phyloP scores from a whole-genome alignment of 23 red algal genomes.

The Gracilariopsis chorda region DNA sequence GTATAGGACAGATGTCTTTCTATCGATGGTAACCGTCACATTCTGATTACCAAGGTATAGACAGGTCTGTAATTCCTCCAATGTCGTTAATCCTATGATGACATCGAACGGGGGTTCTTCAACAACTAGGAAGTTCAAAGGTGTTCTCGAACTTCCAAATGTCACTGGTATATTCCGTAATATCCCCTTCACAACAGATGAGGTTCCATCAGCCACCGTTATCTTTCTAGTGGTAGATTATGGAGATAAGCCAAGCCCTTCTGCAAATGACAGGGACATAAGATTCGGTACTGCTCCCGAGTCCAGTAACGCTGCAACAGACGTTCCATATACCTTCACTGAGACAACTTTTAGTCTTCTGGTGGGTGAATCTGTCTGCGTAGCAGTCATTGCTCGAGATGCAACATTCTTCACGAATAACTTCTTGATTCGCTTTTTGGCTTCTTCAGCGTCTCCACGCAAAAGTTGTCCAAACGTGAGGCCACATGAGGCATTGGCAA shows the following conservation, averaged over 20 bases:
- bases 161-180: not conserved
- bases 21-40: not conserved
- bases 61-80: not conserved
- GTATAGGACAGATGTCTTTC: not conserved
- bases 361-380: not conserved
- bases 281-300: slow-evolving; percentile 2
- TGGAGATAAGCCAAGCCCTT: not conserved
- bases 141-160: not conserved
- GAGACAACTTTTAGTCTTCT: slow-evolving; percentile 14
- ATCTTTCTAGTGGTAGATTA: not conserved
- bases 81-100: not conserved
- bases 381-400: not conserved
- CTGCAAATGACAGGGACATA: not conserved
- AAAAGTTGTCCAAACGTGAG: slow-evolving; percentile 4
- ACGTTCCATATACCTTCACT: slow-evolving; percentile 1
- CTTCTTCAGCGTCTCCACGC: slow-evolving; percentile 9
- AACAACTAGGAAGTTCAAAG: not conserved
- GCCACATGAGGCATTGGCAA: not conserved
- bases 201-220: not conserved
- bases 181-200: not conserved
- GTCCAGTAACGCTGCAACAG: not conserved
- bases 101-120: slow-evolving; percentile 13
- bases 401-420: not conserved
- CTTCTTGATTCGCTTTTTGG: not conserved
- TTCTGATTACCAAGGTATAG: not conserved